These are phyloP conservation scores for Lachnellula cervina DNA, from an alignment of 2,329 filamentous ascomycete species.

Conservation along the genomic window DNA sequence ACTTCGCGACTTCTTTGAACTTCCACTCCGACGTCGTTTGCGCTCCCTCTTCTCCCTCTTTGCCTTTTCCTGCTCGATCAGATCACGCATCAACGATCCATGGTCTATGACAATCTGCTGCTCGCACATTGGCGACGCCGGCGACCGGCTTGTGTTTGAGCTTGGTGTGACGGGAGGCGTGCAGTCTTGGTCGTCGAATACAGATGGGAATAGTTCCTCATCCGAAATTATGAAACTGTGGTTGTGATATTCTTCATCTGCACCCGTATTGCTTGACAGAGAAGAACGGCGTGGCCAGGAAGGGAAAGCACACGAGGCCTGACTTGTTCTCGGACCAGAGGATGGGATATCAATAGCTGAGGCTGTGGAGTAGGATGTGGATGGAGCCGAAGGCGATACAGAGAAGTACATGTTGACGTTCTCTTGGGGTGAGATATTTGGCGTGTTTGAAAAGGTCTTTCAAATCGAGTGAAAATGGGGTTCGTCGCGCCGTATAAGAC, in stretches of 20 bases:
- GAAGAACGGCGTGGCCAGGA: conserved; percentile 54
- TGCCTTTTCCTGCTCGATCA: conserved; percentile 27
- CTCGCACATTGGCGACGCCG: conserved; percentile 20
- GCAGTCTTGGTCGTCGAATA: conserved; percentile 45
- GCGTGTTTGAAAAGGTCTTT: neutral
- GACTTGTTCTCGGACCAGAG: conserved; percentile 16
- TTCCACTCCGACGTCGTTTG: conserved; percentile 19
- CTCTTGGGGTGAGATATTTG: neutral
- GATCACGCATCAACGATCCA: conserved; percentile 25
- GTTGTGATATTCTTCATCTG: conserved; percentile 18
- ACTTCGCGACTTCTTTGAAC: conserved; percentile 29
- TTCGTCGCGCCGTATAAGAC: neutral
- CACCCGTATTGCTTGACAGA: conserved; percentile 32
- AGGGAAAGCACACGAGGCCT: conserved; percentile 47
- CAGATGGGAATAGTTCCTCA: conserved; percentile 53
- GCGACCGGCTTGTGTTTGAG: conserved; percentile 17
- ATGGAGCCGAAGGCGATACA: conserved; percentile 23
- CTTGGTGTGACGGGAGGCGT: conserved; percentile 35
- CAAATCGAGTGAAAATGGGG: neutral
- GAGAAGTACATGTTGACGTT: conserved; percentile 26
- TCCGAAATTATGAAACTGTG: conserved; percentile 45
- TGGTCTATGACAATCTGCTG: conserved; percentile 24
- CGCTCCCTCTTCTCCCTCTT: conserved; percentile 22
- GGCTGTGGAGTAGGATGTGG: conserved; percentile 21
- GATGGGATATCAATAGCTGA: conserved; percentile 27